Percentiles rank a stretch among this genome's conserved stretches.
Evolutionary conservation across 768 basidiomycete genomes (phyloP).

Genomic region (Erythrobasidium yunnanense): DNA sequence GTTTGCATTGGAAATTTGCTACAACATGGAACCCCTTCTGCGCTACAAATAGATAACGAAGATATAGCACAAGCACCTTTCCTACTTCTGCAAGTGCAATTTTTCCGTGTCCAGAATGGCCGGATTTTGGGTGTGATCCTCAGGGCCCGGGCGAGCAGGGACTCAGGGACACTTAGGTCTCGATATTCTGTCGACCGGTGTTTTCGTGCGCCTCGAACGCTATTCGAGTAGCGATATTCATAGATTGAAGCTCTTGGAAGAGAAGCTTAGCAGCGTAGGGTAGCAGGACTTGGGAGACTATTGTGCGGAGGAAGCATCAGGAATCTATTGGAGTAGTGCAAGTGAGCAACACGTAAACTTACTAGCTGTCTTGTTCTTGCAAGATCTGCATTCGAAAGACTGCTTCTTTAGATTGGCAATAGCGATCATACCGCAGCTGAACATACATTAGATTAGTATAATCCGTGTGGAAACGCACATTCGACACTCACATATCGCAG

Average conservation of each 20-base stretch:
- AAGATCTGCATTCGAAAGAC: slow-evolving; percentile 94
- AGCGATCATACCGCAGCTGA: slow-evolving; percentile 84
- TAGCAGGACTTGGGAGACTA: slow-evolving; percentile 49
- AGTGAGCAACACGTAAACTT: slow-evolving; percentile 50
- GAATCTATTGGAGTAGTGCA: not conserved
- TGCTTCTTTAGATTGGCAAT: slow-evolving; percentile 99
- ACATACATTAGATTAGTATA: slow-evolving; percentile 19
- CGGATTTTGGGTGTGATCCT: too few relatives aligned
- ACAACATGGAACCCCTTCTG: too few relatives aligned
- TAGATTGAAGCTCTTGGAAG: slow-evolving; percentile 69
- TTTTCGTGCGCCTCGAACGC: slow-evolving; percentile 11
- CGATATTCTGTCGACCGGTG: slow-evolving; percentile 7
- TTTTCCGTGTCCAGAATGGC: too few relatives aligned
- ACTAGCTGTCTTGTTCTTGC: slow-evolving; percentile 91
- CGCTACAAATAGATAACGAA: too few relatives aligned
- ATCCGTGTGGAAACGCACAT: not conserved
- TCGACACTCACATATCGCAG: slow-evolving; percentile 72
- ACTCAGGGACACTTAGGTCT: not conserved
- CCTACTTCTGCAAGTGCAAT: too few relatives aligned
- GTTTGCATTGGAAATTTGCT: too few relatives aligned
- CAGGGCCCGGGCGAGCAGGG: too few relatives aligned
- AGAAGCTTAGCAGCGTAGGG: slow-evolving; percentile 94
- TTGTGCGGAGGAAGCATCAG: slow-evolving; percentile 1
- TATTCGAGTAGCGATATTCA: slow-evolving; percentile 82
- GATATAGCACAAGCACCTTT: too few relatives aligned